Percentiles rank a stretch among this genome's conserved stretches.
phyloP scores from a whole-genome alignment of 768 basidiomycete species.

The Lactarius sanguifluus region DNA sequence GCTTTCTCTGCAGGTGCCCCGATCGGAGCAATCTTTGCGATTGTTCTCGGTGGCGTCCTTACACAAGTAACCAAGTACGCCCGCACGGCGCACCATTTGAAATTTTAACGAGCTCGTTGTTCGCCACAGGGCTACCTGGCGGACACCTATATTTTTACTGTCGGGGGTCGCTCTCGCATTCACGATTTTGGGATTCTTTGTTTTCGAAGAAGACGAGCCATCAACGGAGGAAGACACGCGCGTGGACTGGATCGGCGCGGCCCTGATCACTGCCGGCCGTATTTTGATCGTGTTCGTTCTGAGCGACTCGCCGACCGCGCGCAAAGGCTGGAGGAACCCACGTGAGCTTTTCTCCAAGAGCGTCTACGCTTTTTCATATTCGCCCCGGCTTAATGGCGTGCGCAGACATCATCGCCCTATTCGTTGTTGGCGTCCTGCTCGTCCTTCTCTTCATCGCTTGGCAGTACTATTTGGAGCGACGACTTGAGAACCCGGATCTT shows the following conservation, averaged over 20 bases:
- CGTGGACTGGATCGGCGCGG: slow-evolving; percentile 78
- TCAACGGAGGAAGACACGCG: slow-evolving; percentile 39
- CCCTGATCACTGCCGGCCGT: slow-evolving; percentile 62
- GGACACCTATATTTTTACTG: slow-evolving; percentile 61
- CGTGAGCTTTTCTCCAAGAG: slow-evolving; percentile 40
- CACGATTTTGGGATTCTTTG: slow-evolving; percentile 50
- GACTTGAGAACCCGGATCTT: slow-evolving; percentile 25
- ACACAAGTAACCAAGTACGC: slow-evolving; percentile 39
- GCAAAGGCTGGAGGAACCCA: slow-evolving; percentile 57
- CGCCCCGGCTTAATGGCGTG: slow-evolving; percentile 27
- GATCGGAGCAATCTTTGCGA: slow-evolving; percentile 71
- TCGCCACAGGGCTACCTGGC: slow-evolving; percentile 51
- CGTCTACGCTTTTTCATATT: too few relatives aligned
- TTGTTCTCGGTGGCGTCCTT: slow-evolving; percentile 66
- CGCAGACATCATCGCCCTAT: slow-evolving; percentile 68
- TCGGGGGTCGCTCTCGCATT: slow-evolving; percentile 56
- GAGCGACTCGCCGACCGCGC: slow-evolving; percentile 61
- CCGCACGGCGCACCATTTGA: background rate
- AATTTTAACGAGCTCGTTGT: background rate
- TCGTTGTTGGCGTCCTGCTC: slow-evolving; percentile 60
- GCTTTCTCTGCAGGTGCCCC: slow-evolving; percentile 86
- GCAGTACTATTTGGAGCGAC: slow-evolving; percentile 59
- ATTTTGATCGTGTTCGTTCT: slow-evolving; percentile 73
- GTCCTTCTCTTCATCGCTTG: slow-evolving; percentile 59
- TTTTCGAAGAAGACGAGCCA: slow-evolving; percentile 58